These are phyloP conservation scores for Botrytis byssoidea DNA, from an alignment of 2,329 filamentous ascomycete genomes.

Conservation along the genomic window DNA sequence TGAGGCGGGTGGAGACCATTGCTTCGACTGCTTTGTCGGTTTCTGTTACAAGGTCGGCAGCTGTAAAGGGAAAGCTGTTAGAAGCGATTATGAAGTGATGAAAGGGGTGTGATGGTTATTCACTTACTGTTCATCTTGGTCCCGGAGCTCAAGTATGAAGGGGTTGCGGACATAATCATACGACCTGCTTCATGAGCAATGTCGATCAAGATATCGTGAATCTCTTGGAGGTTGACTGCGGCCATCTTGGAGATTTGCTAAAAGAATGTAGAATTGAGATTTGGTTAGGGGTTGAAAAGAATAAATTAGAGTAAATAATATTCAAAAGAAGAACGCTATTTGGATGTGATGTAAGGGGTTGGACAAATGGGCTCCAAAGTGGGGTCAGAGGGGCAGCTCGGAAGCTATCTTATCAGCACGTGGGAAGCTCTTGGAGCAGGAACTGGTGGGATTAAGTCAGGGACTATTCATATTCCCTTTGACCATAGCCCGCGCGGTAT, in stretches of 20 bases:
- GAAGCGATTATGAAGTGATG: slow-evolving; percentile 14
- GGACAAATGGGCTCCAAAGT: background rate
- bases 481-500: background rate
- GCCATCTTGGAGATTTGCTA: slow-evolving; percentile 44
- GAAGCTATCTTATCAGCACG: slow-evolving; percentile 23
- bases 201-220: slow-evolving; percentile 59
- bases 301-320: background rate
- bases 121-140: slow-evolving; percentile 61
- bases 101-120: slow-evolving; percentile 16
- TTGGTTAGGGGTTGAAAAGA: background rate
- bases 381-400: background rate
- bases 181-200: slow-evolving; percentile 63
- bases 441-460: background rate
- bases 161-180: slow-evolving; percentile 63
- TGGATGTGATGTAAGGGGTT: background rate
- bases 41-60: slow-evolving; percentile 67
- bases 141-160: slow-evolving; percentile 54
- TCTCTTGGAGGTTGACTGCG: slow-evolving; percentile 56
- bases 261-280: background rate
- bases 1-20: slow-evolving; percentile 56
- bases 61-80: slow-evolving; percentile 41
- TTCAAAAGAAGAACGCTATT: background rate
- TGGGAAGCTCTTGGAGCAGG: slow-evolving; percentile 3
- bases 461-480: background rate
- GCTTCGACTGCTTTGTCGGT: slow-evolving; percentile 64